Conservation (phyloP, 768 basidiomycete species). For the Thelephora ganbajun region DNA sequence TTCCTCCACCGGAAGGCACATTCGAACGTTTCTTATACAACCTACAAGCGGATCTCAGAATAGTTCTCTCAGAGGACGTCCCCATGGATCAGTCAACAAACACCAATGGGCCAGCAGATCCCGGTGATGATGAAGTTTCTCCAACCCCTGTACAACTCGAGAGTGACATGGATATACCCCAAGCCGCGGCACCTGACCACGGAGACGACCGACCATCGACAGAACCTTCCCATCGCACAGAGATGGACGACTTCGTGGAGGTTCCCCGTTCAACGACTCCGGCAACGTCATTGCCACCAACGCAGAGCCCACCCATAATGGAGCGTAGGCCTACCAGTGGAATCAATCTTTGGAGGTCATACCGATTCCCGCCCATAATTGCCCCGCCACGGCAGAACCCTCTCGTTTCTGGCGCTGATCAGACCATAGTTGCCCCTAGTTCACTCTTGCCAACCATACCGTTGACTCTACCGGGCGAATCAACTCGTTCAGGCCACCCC, state of each 20-base stretch:
- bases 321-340: slow-evolving; percentile 27
- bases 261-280: not conserved
- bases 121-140: not conserved
- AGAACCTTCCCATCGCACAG: not conserved
- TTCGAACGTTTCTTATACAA: slow-evolving; percentile 77
- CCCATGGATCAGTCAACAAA: not conserved
- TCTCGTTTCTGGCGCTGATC: not conserved
- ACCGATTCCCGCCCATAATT: slow-evolving; percentile 63
- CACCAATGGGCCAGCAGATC: not conserved
- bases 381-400: slow-evolving; percentile 17
- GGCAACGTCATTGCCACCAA: not conserved
- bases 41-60: slow-evolving; percentile 58
- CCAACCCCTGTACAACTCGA: not conserved
- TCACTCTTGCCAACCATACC: not conserved
- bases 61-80: slow-evolving; percentile 34
- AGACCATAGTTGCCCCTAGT: not conserved
- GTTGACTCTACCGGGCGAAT: not conserved
- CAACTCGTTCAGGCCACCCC: not conserved
- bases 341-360: slow-evolving; percentile 75
- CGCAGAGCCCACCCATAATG: slow-evolving; percentile 15
- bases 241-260: not conserved
- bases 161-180: not conserved
- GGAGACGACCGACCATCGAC: too few species aligned
- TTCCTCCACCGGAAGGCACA: slow-evolving; percentile 39
- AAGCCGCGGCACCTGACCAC: not conserved